Base-by-base conservation (phyloP, 805 yeast species). In the Myxozyma monticola region DNA sequence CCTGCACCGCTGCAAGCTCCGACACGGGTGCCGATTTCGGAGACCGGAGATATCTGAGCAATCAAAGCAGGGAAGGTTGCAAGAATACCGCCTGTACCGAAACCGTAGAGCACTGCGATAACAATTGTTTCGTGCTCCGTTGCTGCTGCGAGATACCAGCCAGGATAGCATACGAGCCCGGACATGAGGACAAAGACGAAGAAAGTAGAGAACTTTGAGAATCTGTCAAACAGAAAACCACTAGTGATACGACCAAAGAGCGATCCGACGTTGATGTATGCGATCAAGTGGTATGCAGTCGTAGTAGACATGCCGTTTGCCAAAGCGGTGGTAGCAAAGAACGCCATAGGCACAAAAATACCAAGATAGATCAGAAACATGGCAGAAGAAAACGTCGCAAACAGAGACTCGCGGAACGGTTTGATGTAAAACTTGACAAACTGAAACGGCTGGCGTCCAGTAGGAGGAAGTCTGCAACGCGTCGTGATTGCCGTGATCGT, bases 1-100 rank as follows among this genome's bases (percentile, higher is more conserved):
- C 84, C 79, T 8, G 74, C 61, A 6, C 76, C 71, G 35, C 84
- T 71, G 1, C 87, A 76, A 33, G 80, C 50, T 1, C 86, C 86
- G 86, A 87, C 84, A 9, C 69, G 55, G 2, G 62, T 59, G 6
- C 71, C 69, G n/a, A 65, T 57, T 14, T 60, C 56, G 18, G 60
- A 38, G 36, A 62, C 54, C 0, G 61, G 56, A 1, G 68, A 65
- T 22, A 54, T 35, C 22, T 54, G 53, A 1, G 69, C 68, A 2
- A 66, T 57, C 14, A 63, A 43, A 9, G 66, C 62, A 0, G 71
- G 66, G 10, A 64, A 65, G 12, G 66, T 45, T n/a, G 68, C 63
- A 20, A 67, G 63, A 6, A 63, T 38, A 2, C 70, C 66, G 6
- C 73, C 72, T 7, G 65, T 52, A 41, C 61, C 54, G 44, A 65